Percentiles rank a stretch among this genome's conserved stretches.
Conservation (phyloP, 345 rosid genomes). For the Crucihimalaya himalaica region DNA sequence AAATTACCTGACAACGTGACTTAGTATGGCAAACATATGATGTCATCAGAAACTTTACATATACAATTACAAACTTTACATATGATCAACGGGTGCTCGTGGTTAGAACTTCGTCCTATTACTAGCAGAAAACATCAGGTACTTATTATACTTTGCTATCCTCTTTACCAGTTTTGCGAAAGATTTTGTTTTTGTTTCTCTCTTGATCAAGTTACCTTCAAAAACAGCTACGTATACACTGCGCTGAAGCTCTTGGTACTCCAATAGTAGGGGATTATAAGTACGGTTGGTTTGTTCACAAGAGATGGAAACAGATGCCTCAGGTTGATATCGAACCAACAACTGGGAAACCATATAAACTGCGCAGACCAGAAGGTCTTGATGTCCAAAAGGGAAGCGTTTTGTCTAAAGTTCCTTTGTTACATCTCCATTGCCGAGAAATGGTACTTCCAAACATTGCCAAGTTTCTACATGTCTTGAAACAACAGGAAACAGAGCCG, state of each 20-base stretch:
- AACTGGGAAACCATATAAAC: constrained; percentile 68
- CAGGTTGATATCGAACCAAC: constrained; percentile 65
- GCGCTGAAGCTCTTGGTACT: constrained; percentile 93
- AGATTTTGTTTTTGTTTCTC: constrained; percentile 4
- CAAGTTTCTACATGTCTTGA: constrained; percentile 53
- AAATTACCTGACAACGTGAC: not conserved
- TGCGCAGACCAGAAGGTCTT: constrained; percentile 78
- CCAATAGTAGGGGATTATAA: constrained; percentile 92
- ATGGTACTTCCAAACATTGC: constrained; percentile 83
- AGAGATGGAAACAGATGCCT: constrained; percentile 84
- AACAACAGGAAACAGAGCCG: constrained; percentile 30
- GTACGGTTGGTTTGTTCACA: constrained; percentile 92
- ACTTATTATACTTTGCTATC: constrained; percentile 8
- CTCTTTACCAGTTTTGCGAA: not conserved
- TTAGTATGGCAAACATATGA: constrained; percentile 10
- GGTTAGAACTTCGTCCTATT: constrained; percentile 81
- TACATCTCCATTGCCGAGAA: constrained; percentile 89
- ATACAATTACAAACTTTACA: not conserved
- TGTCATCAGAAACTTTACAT: not conserved
- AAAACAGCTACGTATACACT: constrained; percentile 87
- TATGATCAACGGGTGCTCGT: constrained; percentile 83
- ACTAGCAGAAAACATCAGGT: constrained; percentile 96
- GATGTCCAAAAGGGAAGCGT: constrained; percentile 96
- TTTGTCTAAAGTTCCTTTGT: constrained; percentile 78
- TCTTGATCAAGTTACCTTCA: constrained; percentile 4